Percentiles rank a stretch among this genome's conserved stretches.
Conservation (phyloP, 495 filamentous ascomycete species). For the Penicillium maclennaniae region DNA sequence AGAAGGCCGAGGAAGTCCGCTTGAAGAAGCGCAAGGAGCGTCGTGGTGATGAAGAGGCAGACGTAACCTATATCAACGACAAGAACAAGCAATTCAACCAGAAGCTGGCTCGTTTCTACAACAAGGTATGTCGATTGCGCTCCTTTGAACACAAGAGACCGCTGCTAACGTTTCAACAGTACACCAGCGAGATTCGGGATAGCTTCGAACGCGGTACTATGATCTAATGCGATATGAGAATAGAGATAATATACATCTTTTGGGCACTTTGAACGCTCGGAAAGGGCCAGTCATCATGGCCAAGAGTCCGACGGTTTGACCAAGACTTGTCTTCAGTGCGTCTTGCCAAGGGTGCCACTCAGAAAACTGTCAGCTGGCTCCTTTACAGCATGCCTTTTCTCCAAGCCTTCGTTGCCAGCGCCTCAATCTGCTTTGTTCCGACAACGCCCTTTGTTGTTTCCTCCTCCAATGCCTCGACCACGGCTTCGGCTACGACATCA, state of each 20-base stretch:
- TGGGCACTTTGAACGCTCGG: constrained; percentile 7
- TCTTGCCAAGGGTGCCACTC: not conserved
- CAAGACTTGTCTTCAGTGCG: not conserved
- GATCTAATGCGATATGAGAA: constrained; percentile 33
- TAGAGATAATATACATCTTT: constrained; percentile 24
- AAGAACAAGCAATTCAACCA: constrained; percentile 99
- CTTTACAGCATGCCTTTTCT: constrained; percentile 72
- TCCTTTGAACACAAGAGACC: not conserved
- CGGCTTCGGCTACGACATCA: constrained; percentile 78
- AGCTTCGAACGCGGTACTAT: constrained; percentile 95
- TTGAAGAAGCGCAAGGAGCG: constrained; percentile 81
- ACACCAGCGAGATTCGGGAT: constrained; percentile 94
- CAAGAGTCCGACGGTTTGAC: not conserved
- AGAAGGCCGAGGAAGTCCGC: constrained; percentile 80
- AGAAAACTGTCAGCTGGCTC: not conserved
- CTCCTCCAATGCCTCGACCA: constrained; percentile 74
- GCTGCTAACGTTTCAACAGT: constrained; percentile 50
- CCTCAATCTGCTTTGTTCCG: constrained; percentile 65
- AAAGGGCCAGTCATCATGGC: not conserved
- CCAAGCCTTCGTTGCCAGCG: constrained; percentile 71
- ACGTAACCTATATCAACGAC: constrained; percentile 98
- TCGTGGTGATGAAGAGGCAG: constrained; percentile 70
- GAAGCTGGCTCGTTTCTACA: constrained; percentile 91
- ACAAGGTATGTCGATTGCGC: constrained; percentile 61
- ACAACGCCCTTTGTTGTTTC: constrained; percentile 64